These are phyloP conservation scores for Epichloe glyceriae DNA, from an alignment of 2,329 filamentous ascomycete genomes.

Conservation along the genomic window DNA sequence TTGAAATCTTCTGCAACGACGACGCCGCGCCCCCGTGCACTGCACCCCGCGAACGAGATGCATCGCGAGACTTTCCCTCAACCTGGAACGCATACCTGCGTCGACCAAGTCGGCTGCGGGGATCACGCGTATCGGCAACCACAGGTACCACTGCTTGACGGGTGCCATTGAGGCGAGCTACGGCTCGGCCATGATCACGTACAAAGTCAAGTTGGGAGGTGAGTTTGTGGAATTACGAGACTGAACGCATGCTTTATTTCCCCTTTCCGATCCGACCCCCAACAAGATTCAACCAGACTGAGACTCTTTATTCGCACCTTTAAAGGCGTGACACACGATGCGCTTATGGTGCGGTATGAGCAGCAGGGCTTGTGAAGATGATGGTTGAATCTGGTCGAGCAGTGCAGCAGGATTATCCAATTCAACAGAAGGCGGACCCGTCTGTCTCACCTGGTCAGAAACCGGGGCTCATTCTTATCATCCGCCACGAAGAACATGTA, in stretches of 20 bases:
- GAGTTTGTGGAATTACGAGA: constrained; percentile 4
- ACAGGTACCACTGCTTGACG: constrained; percentile 24
- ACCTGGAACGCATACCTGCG: constrained; percentile 21
- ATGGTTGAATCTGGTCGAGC: too few species aligned
- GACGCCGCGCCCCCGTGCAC: constrained; percentile 20
- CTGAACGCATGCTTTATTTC: not conserved
- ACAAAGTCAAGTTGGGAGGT: constrained; percentile 25
- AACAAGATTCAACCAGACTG: too few species aligned
- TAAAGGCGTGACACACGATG: constrained; percentile 24
- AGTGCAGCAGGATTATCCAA: too few species aligned
- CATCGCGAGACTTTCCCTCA: constrained; percentile 23
- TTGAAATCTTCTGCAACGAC: constrained; percentile 24
- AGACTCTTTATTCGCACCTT: not conserved
- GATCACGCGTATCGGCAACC: constrained; percentile 21
- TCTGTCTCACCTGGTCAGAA: too few species aligned
- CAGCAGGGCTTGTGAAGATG: constrained; percentile 1
- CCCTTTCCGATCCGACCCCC: too few species aligned
- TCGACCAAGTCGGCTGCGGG: constrained; percentile 18
- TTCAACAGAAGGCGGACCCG: too few species aligned
- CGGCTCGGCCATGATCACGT: constrained; percentile 26
- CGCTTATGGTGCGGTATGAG: constrained; percentile 23
- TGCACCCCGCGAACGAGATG: constrained; percentile 16
- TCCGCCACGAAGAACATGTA: too few species aligned
- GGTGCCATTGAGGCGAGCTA: constrained; percentile 25
- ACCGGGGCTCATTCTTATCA: too few species aligned